Conservation (phyloP, 768 basidiomycete genomes). For the Lepiota subincarnata region DNA sequence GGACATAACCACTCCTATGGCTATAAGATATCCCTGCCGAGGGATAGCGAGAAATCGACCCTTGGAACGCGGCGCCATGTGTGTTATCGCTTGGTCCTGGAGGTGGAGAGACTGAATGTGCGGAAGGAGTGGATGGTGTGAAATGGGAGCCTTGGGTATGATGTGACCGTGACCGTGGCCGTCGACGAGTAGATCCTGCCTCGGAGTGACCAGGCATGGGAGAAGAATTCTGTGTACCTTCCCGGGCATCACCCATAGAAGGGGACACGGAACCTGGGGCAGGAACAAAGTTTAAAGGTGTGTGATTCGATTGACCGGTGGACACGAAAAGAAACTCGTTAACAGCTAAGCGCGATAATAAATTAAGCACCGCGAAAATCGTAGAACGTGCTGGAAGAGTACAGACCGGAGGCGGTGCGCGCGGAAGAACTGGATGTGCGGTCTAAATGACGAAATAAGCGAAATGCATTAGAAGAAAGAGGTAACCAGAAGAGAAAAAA, state of each 20-base stretch:
- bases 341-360: not conserved
- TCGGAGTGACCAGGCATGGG: not conserved
- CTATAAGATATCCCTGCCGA: slow-evolving; percentile 28
- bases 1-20: slow-evolving; percentile 33
- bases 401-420: not conserved
- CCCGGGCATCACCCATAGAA: not conserved
- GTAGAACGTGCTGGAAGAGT: slow-evolving; percentile 8
- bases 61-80: slow-evolving; percentile 19
- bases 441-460: not conserved
- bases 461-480: slow-evolving; percentile 2
- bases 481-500: not conserved
- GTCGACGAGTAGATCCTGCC: not conserved
- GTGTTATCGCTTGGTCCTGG: slow-evolving; percentile 18
- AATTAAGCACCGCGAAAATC: not conserved
- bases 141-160: not conserved
- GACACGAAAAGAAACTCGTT: not conserved
- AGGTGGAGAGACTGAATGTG: slow-evolving; percentile 7
- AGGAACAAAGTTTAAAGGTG: not conserved
- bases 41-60: slow-evolving; percentile 23
- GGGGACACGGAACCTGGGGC: not conserved
- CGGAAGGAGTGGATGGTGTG: not conserved
- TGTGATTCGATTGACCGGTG: not conserved
- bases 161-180: not conserved
- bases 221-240: not conserved
- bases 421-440: not conserved